Evolutionary conservation across 2,329 filamentous ascomycete genomes (phyloP).

Genomic region (Colletotrichum plurivorum): DNA sequence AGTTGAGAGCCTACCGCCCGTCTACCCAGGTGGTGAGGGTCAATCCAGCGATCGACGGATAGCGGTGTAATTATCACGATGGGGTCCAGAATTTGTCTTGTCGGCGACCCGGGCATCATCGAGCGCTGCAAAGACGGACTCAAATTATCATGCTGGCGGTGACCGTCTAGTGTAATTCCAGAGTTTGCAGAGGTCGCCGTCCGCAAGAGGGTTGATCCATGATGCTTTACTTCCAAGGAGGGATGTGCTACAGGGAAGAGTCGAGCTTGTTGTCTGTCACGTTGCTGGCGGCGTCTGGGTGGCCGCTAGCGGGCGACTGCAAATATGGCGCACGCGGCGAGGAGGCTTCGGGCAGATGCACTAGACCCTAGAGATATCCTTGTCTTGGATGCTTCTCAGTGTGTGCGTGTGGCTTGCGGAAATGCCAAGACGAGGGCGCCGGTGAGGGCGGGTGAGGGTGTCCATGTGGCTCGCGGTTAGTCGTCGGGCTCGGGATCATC

Average conservation of each 20-base stretch:
- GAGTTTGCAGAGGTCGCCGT: constrained; percentile 14
- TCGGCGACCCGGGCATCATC: constrained; percentile 12
- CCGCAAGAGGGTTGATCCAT: constrained; percentile 26
- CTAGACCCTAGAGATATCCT: constrained; percentile 5
- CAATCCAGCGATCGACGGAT: not conserved
- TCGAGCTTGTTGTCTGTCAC: constrained; percentile 1
- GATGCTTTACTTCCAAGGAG: constrained; percentile 8
- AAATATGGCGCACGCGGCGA: constrained; percentile 19
- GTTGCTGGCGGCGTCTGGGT: constrained; percentile 20
- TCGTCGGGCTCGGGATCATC: constrained; percentile 36
- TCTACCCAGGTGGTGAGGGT: not conserved
- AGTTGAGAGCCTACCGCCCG: not conserved
- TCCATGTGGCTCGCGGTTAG: constrained; percentile 19
- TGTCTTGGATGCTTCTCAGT: not conserved
- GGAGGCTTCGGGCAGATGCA: constrained; percentile 8
- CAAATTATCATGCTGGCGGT: not conserved
- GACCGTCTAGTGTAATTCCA: not conserved
- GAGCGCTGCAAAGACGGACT: constrained; percentile 7
- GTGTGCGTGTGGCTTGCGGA: constrained; percentile 7
- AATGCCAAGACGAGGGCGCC: constrained; percentile 26
- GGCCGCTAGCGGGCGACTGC: constrained; percentile 19
- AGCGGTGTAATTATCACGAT: not conserved
- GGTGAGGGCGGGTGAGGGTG: constrained; percentile 2
- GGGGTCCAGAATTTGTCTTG: not conserved
- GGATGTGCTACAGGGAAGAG: constrained; percentile 20